These are phyloP conservation scores for Schizochytrium sp. DNA, from an alignment of 108 stramenopile genomes.

Conservation along the genomic window DNA sequence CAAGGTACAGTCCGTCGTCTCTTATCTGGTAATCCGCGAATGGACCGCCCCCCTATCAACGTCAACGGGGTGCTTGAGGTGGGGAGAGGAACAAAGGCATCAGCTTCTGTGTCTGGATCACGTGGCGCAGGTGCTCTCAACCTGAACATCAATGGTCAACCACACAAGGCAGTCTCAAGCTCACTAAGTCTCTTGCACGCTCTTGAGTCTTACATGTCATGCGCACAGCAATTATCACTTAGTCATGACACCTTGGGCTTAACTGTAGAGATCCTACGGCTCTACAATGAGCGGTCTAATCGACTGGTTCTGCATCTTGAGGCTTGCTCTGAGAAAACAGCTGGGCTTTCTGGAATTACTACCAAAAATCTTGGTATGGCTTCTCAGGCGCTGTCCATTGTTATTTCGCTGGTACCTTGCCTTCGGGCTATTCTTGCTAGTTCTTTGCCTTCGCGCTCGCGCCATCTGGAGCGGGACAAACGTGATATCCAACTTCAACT, in stretches of 20 bases:
- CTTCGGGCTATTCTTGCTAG: not conserved
- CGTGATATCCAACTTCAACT: constrained; percentile 44
- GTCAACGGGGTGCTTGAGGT: not conserved
- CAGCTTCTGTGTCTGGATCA: not conserved
- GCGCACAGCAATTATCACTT: constrained; percentile 47
- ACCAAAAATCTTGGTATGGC: constrained; percentile 23
- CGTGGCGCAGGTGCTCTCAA: not conserved
- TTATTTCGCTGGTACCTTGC: constrained; percentile 14
- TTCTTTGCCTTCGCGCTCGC: not conserved
- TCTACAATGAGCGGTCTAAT: constrained; percentile 56
- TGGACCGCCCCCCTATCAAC: constrained; percentile 7
- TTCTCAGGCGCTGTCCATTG: constrained; percentile 44
- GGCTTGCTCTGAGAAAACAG: constrained; percentile 41
- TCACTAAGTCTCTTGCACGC: not conserved
- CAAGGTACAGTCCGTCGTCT: constrained; percentile 19
- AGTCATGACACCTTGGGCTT: not conserved
- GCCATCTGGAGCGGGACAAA: constrained; percentile 47
- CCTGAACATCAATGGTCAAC: not conserved
- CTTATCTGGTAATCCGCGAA: not conserved
- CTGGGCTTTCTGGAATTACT: constrained; percentile 24
- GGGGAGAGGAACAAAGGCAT: not conserved
- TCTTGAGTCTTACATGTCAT: constrained; percentile 42
- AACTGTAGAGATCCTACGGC: constrained; percentile 15
- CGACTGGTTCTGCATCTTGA: constrained; percentile 28
- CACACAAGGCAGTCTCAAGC: constrained; percentile 31